These are phyloP conservation scores for Clarireedia monteithiana DNA, from an alignment of 2,329 filamentous ascomycete species.

Conservation along the genomic window DNA sequence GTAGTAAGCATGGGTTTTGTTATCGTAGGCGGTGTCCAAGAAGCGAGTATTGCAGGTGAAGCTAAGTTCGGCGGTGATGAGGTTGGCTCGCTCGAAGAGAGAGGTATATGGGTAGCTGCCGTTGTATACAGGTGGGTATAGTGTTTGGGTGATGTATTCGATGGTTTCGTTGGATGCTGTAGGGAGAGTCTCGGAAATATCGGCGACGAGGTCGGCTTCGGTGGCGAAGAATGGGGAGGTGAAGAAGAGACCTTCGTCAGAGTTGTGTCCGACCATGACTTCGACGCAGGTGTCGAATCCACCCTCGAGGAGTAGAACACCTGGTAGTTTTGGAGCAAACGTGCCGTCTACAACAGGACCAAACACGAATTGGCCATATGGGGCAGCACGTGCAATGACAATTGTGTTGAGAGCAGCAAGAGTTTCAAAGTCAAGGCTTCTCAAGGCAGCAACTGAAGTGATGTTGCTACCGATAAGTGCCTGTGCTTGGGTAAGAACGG, in stretches of 20 bases:
- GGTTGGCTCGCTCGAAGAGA: constrained; percentile 34
- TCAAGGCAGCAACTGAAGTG: constrained; percentile 6
- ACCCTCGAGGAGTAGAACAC: constrained; percentile 35
- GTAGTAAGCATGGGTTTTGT: constrained; percentile 42
- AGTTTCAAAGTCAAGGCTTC: constrained; percentile 6
- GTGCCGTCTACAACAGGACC: constrained; percentile 40
- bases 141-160: constrained; percentile 33
- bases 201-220: constrained; percentile 9
- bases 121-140: constrained; percentile 43
- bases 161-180: constrained; percentile 13
- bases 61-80: constrained; percentile 35
- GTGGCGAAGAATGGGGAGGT: constrained; percentile 25
- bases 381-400: constrained; percentile 13
- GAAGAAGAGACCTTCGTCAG: constrained; percentile 31
- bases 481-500: constrained; percentile 13
- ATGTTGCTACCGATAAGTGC: constrained; percentile 7
- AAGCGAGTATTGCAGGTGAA: constrained; percentile 47
- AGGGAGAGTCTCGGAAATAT: constrained; percentile 15
- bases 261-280: constrained; percentile 39
- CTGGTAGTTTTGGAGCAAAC: constrained; percentile 39
- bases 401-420: constrained; percentile 15
- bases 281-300: constrained; percentile 37
- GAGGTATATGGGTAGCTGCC: constrained; percentile 38
- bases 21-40: constrained; percentile 38
- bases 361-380: constrained; percentile 36